A percentile compares a stretch with the other conserved stretches of the same genome.
phyloP scores from a whole-genome alignment of 768 basidiomycete genomes.

The Calocybe indica region DNA sequence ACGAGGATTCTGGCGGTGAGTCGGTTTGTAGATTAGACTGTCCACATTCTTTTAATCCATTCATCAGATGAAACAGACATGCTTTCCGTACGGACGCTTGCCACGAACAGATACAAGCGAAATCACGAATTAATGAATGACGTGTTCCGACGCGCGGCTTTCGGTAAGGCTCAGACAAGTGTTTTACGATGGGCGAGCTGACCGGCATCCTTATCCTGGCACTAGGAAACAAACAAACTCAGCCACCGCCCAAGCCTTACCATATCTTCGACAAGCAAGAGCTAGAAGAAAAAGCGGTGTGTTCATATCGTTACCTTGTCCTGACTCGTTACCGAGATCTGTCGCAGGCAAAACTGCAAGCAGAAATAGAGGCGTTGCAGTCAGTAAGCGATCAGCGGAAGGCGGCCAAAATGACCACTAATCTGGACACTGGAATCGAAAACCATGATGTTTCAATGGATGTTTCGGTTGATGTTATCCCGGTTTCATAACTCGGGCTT shows the following conservation, averaged over 20 bases:
- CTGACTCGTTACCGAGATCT: background rate
- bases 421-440: slow-evolving; percentile 9
- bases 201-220: background rate
- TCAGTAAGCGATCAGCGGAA: slow-evolving; percentile 40
- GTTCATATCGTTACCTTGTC: slow-evolving; percentile 13
- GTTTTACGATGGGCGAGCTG: background rate
- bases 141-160: slow-evolving; percentile 70
- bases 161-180: slow-evolving; percentile 30
- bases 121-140: slow-evolving; percentile 86
- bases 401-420: slow-evolving; percentile 14
- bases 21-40: background rate
- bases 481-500: slow-evolving; percentile 1
- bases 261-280: slow-evolving; percentile 56
- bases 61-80: slow-evolving; percentile 55
- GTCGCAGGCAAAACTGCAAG: slow-evolving; percentile 46
- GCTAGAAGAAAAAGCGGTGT: slow-evolving; percentile 50
- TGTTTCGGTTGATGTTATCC: background rate
- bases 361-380: slow-evolving; percentile 53
- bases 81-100: slow-evolving; percentile 68
- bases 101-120: slow-evolving; percentile 65
- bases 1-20: slow-evolving; percentile 66
- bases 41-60: background rate
- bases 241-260: slow-evolving; percentile 39
- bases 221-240: slow-evolving; percentile 38
- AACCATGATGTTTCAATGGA: slow-evolving; percentile 13